Percentiles rank a stretch among this genome's conserved stretches.
These are phyloP conservation scores for Didymella glomerata DNA, from an alignment of 2,329 filamentous ascomycete genomes.

Conservation along the genomic window DNA sequence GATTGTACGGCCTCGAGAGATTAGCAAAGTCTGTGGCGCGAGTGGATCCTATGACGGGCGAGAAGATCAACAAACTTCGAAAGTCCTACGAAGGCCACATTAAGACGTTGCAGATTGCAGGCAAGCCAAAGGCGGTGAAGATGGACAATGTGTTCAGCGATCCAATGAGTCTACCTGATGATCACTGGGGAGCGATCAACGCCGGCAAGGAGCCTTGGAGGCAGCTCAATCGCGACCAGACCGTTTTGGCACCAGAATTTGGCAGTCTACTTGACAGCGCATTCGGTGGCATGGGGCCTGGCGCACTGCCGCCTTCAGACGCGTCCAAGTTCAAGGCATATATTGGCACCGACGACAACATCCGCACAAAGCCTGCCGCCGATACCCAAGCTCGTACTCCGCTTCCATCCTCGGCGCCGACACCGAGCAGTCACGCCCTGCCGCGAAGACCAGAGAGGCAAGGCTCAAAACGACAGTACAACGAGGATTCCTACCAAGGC, in stretches of 20 bases:
- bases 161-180: constrained; percentile 51
- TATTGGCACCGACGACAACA: constrained; percentile 56
- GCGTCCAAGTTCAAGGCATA: constrained; percentile 54
- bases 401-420: constrained; percentile 35
- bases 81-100: constrained; percentile 65
- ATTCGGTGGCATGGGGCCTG: constrained; percentile 53
- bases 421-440: constrained; percentile 50
- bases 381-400: constrained; percentile 34
- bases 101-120: constrained; percentile 58
- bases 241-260: constrained; percentile 35
- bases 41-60: constrained; percentile 67
- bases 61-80: constrained; percentile 70
- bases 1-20: constrained; percentile 64
- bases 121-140: constrained; percentile 58
- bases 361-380: constrained; percentile 39
- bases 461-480: constrained; percentile 78
- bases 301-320: constrained; percentile 53
- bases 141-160: constrained; percentile 49
- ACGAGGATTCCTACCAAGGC: constrained; percentile 76
- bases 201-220: constrained; percentile 52
- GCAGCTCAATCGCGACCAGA: constrained; percentile 40
- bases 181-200: constrained; percentile 52
- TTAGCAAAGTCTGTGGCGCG: constrained; percentile 67
- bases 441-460: constrained; percentile 68
- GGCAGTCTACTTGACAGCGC: constrained; percentile 52